Percentiles rank a stretch among this genome's conserved stretches.
These are phyloP conservation scores for Ustilago xerochloae DNA, from an alignment of 1,284 basidiomycete species.

Conservation along the genomic window DNA sequence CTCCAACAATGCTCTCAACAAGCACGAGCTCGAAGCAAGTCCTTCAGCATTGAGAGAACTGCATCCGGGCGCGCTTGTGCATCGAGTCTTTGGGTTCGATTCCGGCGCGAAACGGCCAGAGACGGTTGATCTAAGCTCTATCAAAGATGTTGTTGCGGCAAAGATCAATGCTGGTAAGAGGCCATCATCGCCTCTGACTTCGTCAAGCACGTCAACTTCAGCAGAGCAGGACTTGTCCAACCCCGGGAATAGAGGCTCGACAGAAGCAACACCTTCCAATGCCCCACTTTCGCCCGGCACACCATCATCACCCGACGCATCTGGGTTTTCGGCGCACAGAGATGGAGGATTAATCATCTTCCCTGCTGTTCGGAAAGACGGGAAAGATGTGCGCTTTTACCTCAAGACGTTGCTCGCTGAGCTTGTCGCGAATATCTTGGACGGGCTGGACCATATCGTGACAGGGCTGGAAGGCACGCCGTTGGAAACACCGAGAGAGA, in stretches of 20 bases:
- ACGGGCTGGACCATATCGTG: slow-evolving; percentile 57
- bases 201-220: neutral
- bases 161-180: slow-evolving; percentile 15
- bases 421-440: slow-evolving; percentile 57
- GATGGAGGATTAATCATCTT: slow-evolving; percentile 62
- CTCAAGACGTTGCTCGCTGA: slow-evolving; percentile 62
- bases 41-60: slow-evolving; percentile 52
- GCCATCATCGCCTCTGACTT: neutral
- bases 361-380: slow-evolving; percentile 62
- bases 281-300: neutral
- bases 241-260: neutral
- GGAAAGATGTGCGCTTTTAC: slow-evolving; percentile 65
- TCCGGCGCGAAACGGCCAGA: slow-evolving; percentile 47
- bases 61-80: slow-evolving; percentile 62
- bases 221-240: neutral
- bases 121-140: slow-evolving; percentile 52
- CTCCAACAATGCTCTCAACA: slow-evolving; percentile 11
- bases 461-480: slow-evolving; percentile 56
- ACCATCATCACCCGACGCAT: slow-evolving; percentile 13
- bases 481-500: slow-evolving; percentile 66
- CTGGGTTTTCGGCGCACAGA: slow-evolving; percentile 54
- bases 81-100: slow-evolving; percentile 65
- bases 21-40: slow-evolving; percentile 41
- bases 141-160: slow-evolving; percentile 40
- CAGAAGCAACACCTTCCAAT: neutral